Evolutionary conservation across 225 moss, liverwort and hornwort species (phyloP).

Genomic region (Ulota crispa): DNA sequence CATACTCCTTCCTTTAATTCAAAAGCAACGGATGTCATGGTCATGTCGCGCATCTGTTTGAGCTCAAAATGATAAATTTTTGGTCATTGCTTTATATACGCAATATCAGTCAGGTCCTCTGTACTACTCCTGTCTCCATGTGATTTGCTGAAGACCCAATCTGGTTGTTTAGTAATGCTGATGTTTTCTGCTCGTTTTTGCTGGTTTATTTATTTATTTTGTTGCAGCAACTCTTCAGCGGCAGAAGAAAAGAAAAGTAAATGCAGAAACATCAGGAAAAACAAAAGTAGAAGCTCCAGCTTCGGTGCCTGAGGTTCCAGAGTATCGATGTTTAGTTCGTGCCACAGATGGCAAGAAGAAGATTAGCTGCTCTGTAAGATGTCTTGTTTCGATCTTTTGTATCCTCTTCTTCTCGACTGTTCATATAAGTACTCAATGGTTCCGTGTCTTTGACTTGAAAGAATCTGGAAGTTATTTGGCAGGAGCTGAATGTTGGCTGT

Average conservation of each 20-base stretch:
- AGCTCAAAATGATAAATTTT: neutral
- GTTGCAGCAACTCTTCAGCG: constrained; percentile 67
- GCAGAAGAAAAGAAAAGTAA: constrained; percentile 52
- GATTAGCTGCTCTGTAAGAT: constrained; percentile 75
- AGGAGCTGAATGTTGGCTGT: neutral
- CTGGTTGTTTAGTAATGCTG: neutral
- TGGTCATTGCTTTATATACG: neutral
- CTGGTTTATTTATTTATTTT: neutral
- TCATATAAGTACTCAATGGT: neutral
- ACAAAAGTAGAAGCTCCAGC: constrained; percentile 35
- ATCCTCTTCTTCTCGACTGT: neutral
- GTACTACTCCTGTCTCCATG: neutral
- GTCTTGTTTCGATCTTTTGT: neutral
- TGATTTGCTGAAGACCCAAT: neutral
- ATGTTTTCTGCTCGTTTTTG: neutral
- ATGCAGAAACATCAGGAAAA: constrained; percentile 47
- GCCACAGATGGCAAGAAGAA: constrained; percentile 94
- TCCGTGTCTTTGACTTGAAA: constrained; percentile 5
- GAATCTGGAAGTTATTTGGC: neutral
- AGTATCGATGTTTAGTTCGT: constrained; percentile 75
- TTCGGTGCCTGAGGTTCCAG: constrained; percentile 40
- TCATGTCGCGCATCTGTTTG: neutral
- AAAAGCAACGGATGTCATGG: neutral
- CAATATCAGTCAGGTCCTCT: neutral
- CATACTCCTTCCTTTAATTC: constrained; percentile 22